These are phyloP conservation scores for Malus fusca DNA, from an alignment of 306 rosid species.

Conservation along the genomic window DNA sequence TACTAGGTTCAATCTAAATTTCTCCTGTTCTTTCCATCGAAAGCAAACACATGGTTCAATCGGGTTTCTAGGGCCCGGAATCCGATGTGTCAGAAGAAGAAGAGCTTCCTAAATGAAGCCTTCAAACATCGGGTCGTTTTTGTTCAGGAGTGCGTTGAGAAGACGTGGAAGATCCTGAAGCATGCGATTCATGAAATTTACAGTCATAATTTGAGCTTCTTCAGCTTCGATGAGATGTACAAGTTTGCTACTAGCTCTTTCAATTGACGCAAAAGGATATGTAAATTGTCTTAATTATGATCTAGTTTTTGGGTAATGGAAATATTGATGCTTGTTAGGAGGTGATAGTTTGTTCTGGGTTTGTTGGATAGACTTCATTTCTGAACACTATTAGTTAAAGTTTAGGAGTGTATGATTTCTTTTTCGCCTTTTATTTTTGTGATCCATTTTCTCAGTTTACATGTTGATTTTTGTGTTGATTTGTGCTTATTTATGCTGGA, in stretches of 20 bases:
- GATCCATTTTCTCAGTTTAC: not conserved
- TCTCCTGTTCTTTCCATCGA: too few relatives aligned
- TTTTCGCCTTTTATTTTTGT: not conserved
- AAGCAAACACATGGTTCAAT: too few relatives aligned
- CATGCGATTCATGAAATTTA: constrained; percentile 82
- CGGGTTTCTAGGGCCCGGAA: too few relatives aligned
- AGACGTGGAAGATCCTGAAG: constrained; percentile 86
- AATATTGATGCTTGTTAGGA: not conserved
- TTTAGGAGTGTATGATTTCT: not conserved
- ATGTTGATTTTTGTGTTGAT: not conserved
- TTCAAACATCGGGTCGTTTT: constrained; percentile 84
- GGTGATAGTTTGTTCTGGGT: not conserved
- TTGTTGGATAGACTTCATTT: not conserved
- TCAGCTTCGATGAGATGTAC: constrained; percentile 88
- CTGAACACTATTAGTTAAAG: not conserved
- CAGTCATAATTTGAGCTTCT: constrained; percentile 71
- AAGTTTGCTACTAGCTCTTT: constrained; percentile 38
- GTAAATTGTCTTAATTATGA: not conserved
- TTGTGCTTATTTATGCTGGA: not conserved
- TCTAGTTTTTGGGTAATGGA: not conserved
- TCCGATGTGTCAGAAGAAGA: constrained; percentile 49
- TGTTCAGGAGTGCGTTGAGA: constrained; percentile 85
- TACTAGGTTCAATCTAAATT: too few relatives aligned
- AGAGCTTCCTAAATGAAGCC: constrained; percentile 85
- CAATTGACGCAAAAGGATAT: not conserved